phyloP scores from a whole-genome alignment of 495 filamentous ascomycete species.

The Evansstolkia leycettana region DNA sequence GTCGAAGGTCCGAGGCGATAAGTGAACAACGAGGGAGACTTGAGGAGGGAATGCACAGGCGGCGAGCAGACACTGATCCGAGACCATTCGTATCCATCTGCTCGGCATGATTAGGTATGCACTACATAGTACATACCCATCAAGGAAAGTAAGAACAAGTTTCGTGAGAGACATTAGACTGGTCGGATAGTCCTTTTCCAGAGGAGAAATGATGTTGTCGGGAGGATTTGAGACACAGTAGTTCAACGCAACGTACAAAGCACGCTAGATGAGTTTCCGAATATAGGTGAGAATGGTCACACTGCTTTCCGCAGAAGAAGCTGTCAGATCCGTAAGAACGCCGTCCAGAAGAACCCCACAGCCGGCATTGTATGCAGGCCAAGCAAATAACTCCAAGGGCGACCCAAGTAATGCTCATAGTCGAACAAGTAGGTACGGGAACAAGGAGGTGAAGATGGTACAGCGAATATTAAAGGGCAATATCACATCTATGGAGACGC shows the following conservation, averaged over 20 bases:
- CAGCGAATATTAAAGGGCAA: slow-evolving; percentile 15
- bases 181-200: neutral
- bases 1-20: too few relatives aligned
- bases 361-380: slow-evolving; percentile 26
- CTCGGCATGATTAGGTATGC: neutral
- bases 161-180: neutral
- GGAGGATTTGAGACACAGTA: slow-evolving; percentile 4
- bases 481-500: slow-evolving; percentile 43
- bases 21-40: too few relatives aligned
- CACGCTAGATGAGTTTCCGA: slow-evolving; percentile 33
- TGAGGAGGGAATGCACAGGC: too few relatives aligned
- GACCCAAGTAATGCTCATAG: slow-evolving; percentile 24
- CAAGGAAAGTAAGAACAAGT: neutral
- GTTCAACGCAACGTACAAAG: slow-evolving; percentile 22
- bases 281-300: slow-evolving; percentile 29
- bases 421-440: slow-evolving; percentile 22
- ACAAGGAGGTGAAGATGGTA: slow-evolving; percentile 22
- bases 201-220: slow-evolving; percentile 1
- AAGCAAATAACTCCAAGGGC: slow-evolving; percentile 27
- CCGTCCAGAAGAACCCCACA: slow-evolving; percentile 26
- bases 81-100: neutral
- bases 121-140: neutral
- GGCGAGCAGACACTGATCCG: too few relatives aligned
- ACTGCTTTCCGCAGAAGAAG: slow-evolving; percentile 27
- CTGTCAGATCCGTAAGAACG: slow-evolving; percentile 34